Evolutionary conservation across 192 early-diverging fungal species (phyloP).

Genomic region (Paraglomus brasilianum): DNA sequence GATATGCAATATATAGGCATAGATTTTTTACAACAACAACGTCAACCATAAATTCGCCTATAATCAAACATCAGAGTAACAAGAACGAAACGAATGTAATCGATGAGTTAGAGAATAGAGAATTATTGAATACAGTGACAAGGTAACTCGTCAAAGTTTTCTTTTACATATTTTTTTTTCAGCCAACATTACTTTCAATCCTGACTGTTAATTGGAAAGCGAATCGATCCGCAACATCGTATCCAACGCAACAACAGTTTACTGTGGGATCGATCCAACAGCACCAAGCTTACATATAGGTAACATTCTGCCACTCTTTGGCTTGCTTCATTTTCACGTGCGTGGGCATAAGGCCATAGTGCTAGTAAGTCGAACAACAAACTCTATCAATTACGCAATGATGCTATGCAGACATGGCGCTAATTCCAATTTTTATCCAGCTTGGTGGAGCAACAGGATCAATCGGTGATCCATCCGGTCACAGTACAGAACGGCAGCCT

Average conservation of each 20-base stretch:
- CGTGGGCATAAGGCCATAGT: constrained; percentile 79
- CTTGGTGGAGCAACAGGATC: constrained; percentile 87
- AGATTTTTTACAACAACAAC: no score
- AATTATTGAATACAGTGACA: constrained; percentile 56
- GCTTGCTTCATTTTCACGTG: constrained; percentile 82
- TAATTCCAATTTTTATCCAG: constrained; percentile 35
- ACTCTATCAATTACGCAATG: background rate
- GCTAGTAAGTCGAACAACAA: constrained; percentile 69
- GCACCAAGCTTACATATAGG: constrained; percentile 88
- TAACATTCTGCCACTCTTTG: constrained; percentile 83
- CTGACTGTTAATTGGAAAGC: constrained; percentile 34
- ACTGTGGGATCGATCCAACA: constrained; percentile 94
- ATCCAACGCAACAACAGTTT: constrained; percentile 58
- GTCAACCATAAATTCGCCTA: no score
- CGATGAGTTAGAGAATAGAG: constrained; percentile 45
- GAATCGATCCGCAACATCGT: constrained; percentile 48
- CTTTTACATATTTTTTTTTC: background rate
- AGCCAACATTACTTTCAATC: background rate
- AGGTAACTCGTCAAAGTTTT: constrained; percentile 38
- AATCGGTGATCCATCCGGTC: constrained; percentile 93
- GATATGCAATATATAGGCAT: no score
- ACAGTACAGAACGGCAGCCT: constrained; percentile 73
- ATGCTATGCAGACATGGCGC: constrained; percentile 1
- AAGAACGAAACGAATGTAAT: constrained; percentile 34
- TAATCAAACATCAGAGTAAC: no score